Evolutionary conservation across 192 early-diverging fungal species (phyloP).

Genomic region (Coemansia sp.): DNA sequence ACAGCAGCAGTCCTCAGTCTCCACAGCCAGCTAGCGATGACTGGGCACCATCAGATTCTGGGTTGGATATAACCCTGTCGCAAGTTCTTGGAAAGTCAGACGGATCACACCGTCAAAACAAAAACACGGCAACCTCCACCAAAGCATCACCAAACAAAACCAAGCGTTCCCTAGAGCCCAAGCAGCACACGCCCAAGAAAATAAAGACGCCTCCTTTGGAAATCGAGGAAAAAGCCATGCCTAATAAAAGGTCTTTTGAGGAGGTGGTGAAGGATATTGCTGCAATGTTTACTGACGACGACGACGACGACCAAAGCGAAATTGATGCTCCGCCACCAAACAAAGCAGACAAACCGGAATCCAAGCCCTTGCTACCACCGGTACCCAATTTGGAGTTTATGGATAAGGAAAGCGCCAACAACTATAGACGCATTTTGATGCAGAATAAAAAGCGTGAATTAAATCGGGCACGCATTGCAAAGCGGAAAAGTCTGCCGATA

Average conservation of each 20-base stretch:
- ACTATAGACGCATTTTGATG: slow-evolving; percentile 27
- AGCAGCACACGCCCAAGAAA: too few species aligned
- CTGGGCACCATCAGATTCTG: background rate
- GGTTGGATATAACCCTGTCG: background rate
- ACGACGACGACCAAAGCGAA: too few species aligned
- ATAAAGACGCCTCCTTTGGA: too few species aligned
- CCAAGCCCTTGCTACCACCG: background rate
- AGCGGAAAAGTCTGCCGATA: too few species aligned
- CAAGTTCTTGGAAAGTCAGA: background rate
- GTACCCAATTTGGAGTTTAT: slow-evolving; percentile 34
- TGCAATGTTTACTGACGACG: slow-evolving; percentile 27
- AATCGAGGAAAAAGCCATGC: too few species aligned
- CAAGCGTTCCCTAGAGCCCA: too few species aligned
- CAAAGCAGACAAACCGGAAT: background rate
- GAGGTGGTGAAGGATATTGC: slow-evolving; percentile 8
- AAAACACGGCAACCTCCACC: too few species aligned
- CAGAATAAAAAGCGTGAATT: background rate
- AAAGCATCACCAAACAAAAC: too few species aligned
- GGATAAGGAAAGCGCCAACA: slow-evolving; percentile 44
- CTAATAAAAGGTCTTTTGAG: too few species aligned
- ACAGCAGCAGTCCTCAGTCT: background rate
- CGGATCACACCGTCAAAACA: too few species aligned
- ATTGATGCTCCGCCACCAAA: too few species aligned
- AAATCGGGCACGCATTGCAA: background rate
- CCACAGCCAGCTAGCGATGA: background rate